Conservation (phyloP, 2,329 filamentous ascomycete genomes). For the Penicillium thymicola region DNA sequence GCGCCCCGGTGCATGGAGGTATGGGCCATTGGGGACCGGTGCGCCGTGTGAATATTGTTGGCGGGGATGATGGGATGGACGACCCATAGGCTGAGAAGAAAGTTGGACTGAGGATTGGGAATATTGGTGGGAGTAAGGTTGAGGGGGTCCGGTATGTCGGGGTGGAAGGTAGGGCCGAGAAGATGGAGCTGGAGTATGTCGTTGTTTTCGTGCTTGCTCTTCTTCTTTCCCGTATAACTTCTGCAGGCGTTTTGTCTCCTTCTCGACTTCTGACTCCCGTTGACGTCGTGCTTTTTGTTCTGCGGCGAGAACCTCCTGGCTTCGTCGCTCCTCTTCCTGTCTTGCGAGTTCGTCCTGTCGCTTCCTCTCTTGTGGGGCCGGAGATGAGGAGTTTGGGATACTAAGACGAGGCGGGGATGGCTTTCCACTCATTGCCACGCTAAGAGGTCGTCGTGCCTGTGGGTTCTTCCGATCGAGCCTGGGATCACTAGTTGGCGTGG, state of each 20-base stretch:
- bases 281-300: conserved; percentile 44
- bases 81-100: conserved; percentile 7
- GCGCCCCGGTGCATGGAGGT: conserved; percentile 14
- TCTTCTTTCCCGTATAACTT: conserved; percentile 53
- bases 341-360: conserved; percentile 43
- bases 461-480: neutral
- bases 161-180: conserved; percentile 18
- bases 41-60: conserved; percentile 12
- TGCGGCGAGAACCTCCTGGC: conserved; percentile 51
- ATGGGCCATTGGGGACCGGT: conserved; percentile 16
- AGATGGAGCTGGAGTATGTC: conserved; percentile 7
- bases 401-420: conserved; percentile 6
- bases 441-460: conserved; percentile 6
- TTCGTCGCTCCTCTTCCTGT: conserved; percentile 51
- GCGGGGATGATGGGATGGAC: conserved; percentile 15
- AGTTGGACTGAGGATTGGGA: conserved; percentile 23
- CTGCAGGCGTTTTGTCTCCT: conserved; percentile 72
- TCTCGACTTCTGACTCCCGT: conserved; percentile 58
- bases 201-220: conserved; percentile 28
- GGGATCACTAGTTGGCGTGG: neutral
- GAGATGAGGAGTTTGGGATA: conserved; percentile 12
- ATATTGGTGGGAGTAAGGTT: conserved; percentile 16
- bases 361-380: conserved; percentile 16
- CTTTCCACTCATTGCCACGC: conserved; percentile 13
- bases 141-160: conserved; percentile 16